Conservation (phyloP, 208 protist species). For the Pavlovales sp. region DNA sequence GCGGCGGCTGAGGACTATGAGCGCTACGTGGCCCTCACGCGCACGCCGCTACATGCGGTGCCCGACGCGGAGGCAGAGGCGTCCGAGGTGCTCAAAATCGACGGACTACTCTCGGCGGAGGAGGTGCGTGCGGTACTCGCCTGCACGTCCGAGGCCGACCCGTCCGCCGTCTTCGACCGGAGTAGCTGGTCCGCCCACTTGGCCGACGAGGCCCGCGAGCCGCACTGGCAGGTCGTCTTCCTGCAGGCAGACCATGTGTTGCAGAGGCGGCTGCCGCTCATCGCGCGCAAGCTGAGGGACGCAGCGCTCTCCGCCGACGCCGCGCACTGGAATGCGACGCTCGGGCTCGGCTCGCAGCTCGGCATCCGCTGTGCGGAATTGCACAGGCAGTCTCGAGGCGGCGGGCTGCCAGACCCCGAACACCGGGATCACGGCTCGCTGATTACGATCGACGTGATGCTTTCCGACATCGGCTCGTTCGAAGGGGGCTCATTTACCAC, state of each 20-base stretch:
- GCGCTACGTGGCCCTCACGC: neutral
- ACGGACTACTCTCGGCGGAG: neutral
- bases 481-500: neutral
- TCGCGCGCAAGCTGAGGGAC: neutral
- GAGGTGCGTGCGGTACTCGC: neutral
- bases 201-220: neutral
- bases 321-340: neutral
- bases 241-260: neutral
- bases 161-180: neutral
- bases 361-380: slow-evolving; percentile 4
- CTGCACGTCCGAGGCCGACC: neutral
- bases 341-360: neutral
- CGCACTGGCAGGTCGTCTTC: neutral
- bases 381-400: neutral
- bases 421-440: slow-evolving; percentile 19
- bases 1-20: neutral
- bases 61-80: neutral
- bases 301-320: neutral
- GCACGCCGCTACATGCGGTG: neutral
- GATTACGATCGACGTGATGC: slow-evolving; percentile 24
- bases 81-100: neutral
- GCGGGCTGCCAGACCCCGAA: neutral
- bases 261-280: neutral
- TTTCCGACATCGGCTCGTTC: neutral
- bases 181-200: neutral